Base-by-base conservation (phyloP, 179 eudicot genomes). In the Gypsophila paniculata region DNA sequence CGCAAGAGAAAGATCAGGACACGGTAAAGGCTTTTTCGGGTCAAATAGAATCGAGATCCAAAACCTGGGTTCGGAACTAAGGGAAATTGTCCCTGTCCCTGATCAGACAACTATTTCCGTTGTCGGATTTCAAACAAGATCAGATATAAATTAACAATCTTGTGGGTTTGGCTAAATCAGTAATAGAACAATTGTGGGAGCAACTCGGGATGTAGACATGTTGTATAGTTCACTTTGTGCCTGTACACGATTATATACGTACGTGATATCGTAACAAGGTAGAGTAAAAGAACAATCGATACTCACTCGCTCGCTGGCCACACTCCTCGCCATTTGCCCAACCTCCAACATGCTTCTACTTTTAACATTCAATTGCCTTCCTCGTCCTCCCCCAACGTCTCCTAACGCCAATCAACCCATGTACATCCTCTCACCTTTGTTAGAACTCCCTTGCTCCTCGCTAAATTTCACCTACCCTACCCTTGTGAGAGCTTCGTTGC, bases 1-100 rank as follows among this genome's bases (percentile, higher is more conserved):
- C 15, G 18, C 42, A 25, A 71, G 75, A 64, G 44, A 38, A 59
- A 69, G 65, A 48, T 46, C 53, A 75, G 67, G 69, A 25, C n/a
- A 77, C n/a, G 70, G 70, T 53, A 66, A 2, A 2, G 18, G 57
- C 5, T 23, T 22, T 19, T 48, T 21, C 19, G 23, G 64, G 18
- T 62, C 72, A 4, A 64, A 46, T n/a, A 79, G 72, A 70, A 22
- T 75, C 25, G 82, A 82, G 69, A 78, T 82, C 82, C 85, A 69
- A 10, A 38, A 42, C 72, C 38, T 78, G 78, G 38, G 71, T 49
- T 69, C 77, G 29, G 85, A 87, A 76, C 29, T 65, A 2, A 52
- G 63, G 44, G 76, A 81, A 69, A 53, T 68, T 46, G 61, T 80
- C 29, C 72, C 53, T 25, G 58, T 57, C 34, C 66, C 71, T 9